Percentiles rank a stretch among this genome's conserved stretches.
These are phyloP conservation scores for Thalassiosira mediterranea DNA, from an alignment of 352 stramenopile species.

Conservation along the genomic window DNA sequence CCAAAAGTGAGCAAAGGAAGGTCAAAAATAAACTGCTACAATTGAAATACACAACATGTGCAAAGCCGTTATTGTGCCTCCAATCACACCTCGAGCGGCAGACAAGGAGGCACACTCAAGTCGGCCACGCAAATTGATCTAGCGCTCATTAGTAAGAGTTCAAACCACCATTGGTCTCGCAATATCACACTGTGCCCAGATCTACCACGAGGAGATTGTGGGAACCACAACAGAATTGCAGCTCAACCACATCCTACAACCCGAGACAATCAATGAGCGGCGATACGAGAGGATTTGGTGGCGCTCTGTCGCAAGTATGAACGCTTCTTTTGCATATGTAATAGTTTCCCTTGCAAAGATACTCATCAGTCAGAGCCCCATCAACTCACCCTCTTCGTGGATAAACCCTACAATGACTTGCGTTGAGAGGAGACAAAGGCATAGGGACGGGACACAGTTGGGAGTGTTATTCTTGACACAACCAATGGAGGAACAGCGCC, in stretches of 20 bases:
- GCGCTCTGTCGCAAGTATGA: slow-evolving; percentile 41
- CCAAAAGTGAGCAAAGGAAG: slow-evolving; percentile 6
- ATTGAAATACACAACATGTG: slow-evolving; percentile 17
- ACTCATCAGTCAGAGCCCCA: too few species aligned
- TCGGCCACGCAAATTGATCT: slow-evolving; percentile 32
- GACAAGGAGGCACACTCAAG: slow-evolving; percentile 38
- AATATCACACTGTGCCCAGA: slow-evolving; percentile 17
- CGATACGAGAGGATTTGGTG: slow-evolving; percentile 28
- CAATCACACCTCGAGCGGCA: slow-evolving; percentile 27
- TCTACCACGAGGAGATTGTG: slow-evolving; percentile 30
- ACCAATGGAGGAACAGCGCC: too few species aligned
- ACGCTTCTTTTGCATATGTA: too few species aligned
- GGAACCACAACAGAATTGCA: slow-evolving; percentile 15
- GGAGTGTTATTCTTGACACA: too few species aligned
- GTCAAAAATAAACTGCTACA: slow-evolving; percentile 2
- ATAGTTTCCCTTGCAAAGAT: too few species aligned
- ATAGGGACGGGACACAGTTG: too few species aligned
- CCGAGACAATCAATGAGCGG: slow-evolving; percentile 20
- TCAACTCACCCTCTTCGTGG: too few species aligned
- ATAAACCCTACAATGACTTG: too few species aligned
- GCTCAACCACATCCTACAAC: slow-evolving; percentile 28
- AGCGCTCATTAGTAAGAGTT: slow-evolving; percentile 48
- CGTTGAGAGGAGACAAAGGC: too few species aligned
- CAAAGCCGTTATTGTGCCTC: slow-evolving; percentile 42
- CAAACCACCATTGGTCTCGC: slow-evolving; percentile 35